Conservation (phyloP, 371 early-diverging fungal genomes). For the Mortierella polycephala region DNA sequence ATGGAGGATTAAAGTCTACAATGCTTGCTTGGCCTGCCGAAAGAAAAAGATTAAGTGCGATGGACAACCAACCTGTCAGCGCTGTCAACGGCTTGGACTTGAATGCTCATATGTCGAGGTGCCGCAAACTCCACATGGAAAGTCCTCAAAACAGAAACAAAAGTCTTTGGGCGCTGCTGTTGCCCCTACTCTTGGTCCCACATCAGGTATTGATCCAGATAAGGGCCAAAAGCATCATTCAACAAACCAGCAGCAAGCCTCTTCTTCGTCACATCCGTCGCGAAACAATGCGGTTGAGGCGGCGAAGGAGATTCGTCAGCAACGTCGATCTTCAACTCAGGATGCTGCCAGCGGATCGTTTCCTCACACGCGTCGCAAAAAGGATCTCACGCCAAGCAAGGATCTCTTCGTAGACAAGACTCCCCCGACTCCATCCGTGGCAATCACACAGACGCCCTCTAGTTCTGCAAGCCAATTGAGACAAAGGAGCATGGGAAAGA, state of each 20-base stretch:
- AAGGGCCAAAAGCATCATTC: conserved; percentile 2
- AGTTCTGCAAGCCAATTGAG: not conserved
- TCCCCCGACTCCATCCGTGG: not conserved
- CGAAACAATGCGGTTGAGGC: conserved; percentile 10
- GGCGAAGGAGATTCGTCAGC: conserved; percentile 33
- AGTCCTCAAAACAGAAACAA: conserved; percentile 16
- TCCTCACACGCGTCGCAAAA: conserved; percentile 61
- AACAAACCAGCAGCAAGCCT: not conserved
- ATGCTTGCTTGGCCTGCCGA: conserved; percentile 59
- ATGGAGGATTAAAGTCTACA: conserved; percentile 55
- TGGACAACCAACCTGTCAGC: conserved; percentile 70
- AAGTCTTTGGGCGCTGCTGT: not conserved
- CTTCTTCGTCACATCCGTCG: not conserved
- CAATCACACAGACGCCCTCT: not conserved
- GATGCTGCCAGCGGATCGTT: conserved; percentile 68
- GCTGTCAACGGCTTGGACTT: conserved; percentile 65
- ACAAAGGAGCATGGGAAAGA: conserved; percentile 1
- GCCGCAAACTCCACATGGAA: conserved; percentile 28
- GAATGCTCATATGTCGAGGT: conserved; percentile 58
- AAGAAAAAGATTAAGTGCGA: conserved; percentile 76
- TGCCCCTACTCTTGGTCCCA: too few species aligned
- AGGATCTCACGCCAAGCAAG: conserved; percentile 53
- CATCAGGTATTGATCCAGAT: not conserved
- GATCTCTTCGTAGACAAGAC: conserved; percentile 4
- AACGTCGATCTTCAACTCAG: conserved; percentile 44